Evolutionary conservation across 2,329 filamentous ascomycete genomes (phyloP), one percentile per base, ranked within the genome.

Genomic region (Zymoseptoria ardabiliae): DNA sequence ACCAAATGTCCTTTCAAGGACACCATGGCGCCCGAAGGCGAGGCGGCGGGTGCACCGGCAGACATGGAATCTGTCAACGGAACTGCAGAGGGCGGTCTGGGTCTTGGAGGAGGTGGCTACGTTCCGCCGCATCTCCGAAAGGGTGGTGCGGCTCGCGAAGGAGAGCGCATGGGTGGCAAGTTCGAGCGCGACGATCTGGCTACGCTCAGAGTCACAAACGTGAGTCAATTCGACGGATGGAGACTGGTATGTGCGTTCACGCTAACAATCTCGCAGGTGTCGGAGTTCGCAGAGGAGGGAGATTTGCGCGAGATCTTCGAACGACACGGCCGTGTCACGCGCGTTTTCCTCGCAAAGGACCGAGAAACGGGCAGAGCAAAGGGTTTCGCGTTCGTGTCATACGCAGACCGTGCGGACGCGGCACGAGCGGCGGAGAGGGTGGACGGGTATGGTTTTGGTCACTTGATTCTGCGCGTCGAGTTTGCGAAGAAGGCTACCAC

Each of bases 1-100:
- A 93, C 93, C 68, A 88, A 94, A 76, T 99, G 94, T 85, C 94
- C 94, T 41, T 99, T 96, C 87, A 99, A 97, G 82, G 94, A 97
- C 76, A 99, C 93, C 70, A 97, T 99, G 91, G 91, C 93, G 41
- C 94, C 90, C 45, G 85, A 92, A 62, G 78, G 78, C 65, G 78
- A 77, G 64, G 68, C 69, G 17, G 73, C 72, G 48, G 73, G 73
- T 21, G 81, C 77, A 63, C 65, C 71, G 17, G 75, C 76, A 22
- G 82, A 81, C 51, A 69, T 72, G 66, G 80, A 77, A 45, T 74
- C 71, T n/a, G 80, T 79, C 50, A 64, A 65, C 51, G 80, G 77
- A 25, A 74, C 70, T 25, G 70, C 71, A 28, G 69, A 66, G 51
- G 88, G 85, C 61, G 70, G 66, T 56, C 78, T 85, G 23, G 86